A percentile compares a stretch with the other conserved stretches of the same genome.
phyloP scores from a whole-genome alignment of 108 stramenopile species.

The Pseudonitzschia multiseries region DNA sequence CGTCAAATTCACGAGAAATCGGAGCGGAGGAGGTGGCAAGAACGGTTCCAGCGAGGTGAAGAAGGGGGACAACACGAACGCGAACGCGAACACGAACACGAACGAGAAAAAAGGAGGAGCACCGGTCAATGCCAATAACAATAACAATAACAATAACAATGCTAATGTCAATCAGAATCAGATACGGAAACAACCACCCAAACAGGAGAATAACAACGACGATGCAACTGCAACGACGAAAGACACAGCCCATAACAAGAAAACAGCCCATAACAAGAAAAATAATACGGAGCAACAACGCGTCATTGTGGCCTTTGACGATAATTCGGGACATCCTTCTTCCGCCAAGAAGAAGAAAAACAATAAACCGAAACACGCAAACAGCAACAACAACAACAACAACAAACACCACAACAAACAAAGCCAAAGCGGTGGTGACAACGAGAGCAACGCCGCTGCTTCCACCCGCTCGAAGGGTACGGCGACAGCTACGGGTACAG shows the following conservation, averaged over 20 bases:
- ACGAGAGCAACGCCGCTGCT: neutral
- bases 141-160: neutral
- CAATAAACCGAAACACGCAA: too few relatives aligned
- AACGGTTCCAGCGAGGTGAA: neutral
- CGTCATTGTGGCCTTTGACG: slow-evolving; percentile 5
- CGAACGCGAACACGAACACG: neutral
- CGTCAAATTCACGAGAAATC: slow-evolving; percentile 1
- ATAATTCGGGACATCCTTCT: slow-evolving; percentile 4
- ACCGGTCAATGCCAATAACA: neutral
- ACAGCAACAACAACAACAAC: too few relatives aligned
- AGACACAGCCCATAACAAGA: too few relatives aligned
- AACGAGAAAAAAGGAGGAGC: neutral
- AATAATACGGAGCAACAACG: neutral
- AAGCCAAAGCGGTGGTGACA: neutral
- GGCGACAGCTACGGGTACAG: too few relatives aligned
- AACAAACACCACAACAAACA: too few relatives aligned
- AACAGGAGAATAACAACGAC: neutral
- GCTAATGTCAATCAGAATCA: neutral
- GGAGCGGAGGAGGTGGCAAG: neutral
- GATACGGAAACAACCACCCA: too few relatives aligned
- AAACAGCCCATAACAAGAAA: too few relatives aligned
- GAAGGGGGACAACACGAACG: neutral
- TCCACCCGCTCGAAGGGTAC: neutral
- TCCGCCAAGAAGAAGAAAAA: neutral
- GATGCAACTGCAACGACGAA: neutral